phyloP scores from a whole-genome alignment of 495 filamentous ascomycete species.

The Cercophora newfieldiana region DNA sequence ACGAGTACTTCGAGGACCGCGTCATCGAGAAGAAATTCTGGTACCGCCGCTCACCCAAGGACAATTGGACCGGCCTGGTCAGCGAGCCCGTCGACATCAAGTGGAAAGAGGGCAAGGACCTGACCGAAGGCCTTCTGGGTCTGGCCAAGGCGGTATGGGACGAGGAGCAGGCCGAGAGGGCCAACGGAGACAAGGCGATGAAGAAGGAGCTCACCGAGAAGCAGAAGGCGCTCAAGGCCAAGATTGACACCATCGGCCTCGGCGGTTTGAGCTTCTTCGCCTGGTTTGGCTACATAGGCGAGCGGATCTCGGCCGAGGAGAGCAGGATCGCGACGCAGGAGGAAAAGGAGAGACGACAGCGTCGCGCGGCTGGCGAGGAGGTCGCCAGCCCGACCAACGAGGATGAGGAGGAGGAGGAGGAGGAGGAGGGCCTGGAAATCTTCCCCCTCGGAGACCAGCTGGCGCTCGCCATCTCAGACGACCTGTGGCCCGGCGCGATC shows the following conservation, averaged over 20 bases:
- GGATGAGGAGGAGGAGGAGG: constrained; percentile 54
- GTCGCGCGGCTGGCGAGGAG: constrained; percentile 56
- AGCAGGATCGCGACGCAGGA: constrained; percentile 57
- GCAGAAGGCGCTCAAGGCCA: constrained; percentile 51
- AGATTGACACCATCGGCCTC: constrained; percentile 57
- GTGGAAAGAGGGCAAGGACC: constrained; percentile 84
- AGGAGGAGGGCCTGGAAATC: constrained; percentile 61
- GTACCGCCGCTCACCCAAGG: constrained; percentile 61
- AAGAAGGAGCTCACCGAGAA: constrained; percentile 46
- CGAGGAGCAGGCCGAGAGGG: constrained; percentile 53
- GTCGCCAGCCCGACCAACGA: constrained; percentile 51
- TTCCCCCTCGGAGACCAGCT: constrained; percentile 80
- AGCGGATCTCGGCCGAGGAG: constrained; percentile 68
- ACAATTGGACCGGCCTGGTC: constrained; percentile 71
- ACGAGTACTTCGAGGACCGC: constrained; percentile 72
- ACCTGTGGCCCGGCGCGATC: constrained; percentile 82
- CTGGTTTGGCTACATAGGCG: constrained; percentile 77
- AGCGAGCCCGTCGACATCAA: constrained; percentile 81
- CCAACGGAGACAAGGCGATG: constrained; percentile 26
- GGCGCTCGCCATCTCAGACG: constrained; percentile 76
- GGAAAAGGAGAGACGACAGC: constrained; percentile 59
- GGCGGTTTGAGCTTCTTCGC: constrained; percentile 76
- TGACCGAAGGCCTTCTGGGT: constrained; percentile 76
- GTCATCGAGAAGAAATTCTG: constrained; percentile 88
- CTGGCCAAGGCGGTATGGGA: constrained; percentile 67